phyloP scores from a whole-genome alignment of 1,284 basidiomycete genomes.

The Fomitopsis palustris region DNA sequence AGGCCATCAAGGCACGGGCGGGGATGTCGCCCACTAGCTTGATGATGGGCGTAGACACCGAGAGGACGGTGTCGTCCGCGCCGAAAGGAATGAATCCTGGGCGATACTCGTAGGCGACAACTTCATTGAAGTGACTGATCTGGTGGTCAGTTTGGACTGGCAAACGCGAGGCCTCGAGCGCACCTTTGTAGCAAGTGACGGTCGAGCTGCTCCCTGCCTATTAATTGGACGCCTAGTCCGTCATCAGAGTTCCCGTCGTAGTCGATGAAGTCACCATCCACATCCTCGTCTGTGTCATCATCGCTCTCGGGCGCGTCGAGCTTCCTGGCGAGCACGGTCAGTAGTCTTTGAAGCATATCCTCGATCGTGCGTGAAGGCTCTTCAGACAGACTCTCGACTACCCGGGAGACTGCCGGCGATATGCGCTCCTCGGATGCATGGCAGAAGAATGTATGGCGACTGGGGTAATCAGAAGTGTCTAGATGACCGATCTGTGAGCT shows the following conservation, averaged over 20 bases:
- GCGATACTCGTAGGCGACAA: conserved; percentile 45
- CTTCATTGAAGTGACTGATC: conserved; percentile 51
- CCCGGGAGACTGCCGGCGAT: conserved; percentile 32
- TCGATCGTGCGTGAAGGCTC: conserved; percentile 40
- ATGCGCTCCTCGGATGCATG: conserved; percentile 43
- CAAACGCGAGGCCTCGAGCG: not conserved
- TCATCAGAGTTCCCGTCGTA: conserved; percentile 27
- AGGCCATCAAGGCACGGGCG: conserved; percentile 55
- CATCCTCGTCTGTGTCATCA: conserved; percentile 31
- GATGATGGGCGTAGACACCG: conserved; percentile 50
- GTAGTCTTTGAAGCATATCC: conserved; percentile 31
- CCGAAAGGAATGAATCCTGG: conserved; percentile 51
- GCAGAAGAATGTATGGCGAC: conserved; percentile 49
- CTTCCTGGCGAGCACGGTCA: conserved; percentile 23
- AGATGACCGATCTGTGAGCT: not conserved
- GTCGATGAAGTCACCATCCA: conserved; percentile 22
- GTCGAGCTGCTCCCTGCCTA: conserved; percentile 8
- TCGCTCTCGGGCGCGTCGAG: conserved; percentile 33
- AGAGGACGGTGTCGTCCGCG: conserved; percentile 45
- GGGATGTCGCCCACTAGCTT: conserved; percentile 44
- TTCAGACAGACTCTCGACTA: conserved; percentile 42
- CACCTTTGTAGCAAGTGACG: conserved; percentile 21
- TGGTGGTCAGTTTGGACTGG: conserved; percentile 5
- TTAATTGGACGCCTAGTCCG: conserved; percentile 12
- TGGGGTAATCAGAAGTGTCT: conserved; percentile 65